Conservation (phyloP, 1,139 yeast species). For the Candida sanyaensis region DNA sequence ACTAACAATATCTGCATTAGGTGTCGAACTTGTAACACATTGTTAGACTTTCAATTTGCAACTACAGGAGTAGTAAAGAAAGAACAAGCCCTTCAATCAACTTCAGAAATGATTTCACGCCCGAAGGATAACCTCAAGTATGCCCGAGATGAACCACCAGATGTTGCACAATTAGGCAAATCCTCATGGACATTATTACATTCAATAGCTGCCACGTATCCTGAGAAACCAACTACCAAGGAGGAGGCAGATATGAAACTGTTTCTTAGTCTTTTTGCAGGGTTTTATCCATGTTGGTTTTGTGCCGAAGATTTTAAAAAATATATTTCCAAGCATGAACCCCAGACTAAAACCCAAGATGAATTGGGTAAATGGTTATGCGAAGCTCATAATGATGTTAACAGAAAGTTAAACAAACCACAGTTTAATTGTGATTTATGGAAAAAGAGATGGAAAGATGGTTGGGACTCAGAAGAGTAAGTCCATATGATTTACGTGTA, state of each 20-base stretch:
- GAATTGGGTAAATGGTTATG: slow-evolving; percentile 91
- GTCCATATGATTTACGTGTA: not conserved
- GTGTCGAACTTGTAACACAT: slow-evolving; percentile 82
- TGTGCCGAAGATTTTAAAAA: slow-evolving; percentile 84
- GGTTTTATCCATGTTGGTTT: slow-evolving; percentile 91
- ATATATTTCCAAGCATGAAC: slow-evolving; percentile 62
- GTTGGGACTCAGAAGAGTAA: slow-evolving; percentile 17
- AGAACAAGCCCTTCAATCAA: slow-evolving; percentile 2
- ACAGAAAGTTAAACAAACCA: slow-evolving; percentile 80
- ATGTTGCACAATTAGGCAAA: slow-evolving; percentile 76
- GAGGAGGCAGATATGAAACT: slow-evolving; percentile 73
- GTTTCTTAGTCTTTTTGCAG: slow-evolving; percentile 71
- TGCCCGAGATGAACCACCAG: slow-evolving; percentile 76
- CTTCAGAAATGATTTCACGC: slow-evolving; percentile 10
- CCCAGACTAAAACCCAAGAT: slow-evolving; percentile 70
- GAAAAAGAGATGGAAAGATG: slow-evolving; percentile 91
- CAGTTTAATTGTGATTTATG: slow-evolving; percentile 84
- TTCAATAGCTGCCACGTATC: slow-evolving; percentile 87
- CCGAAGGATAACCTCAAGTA: slow-evolving; percentile 16
- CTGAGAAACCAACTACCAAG: slow-evolving; percentile 59
- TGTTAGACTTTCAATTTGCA: slow-evolving; percentile 74
- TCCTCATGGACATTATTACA: slow-evolving; percentile 94
- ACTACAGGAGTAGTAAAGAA: slow-evolving; percentile 27
- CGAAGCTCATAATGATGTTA: slow-evolving; percentile 91
- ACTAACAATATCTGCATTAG: slow-evolving; percentile 32